Conservation (phyloP, 305 asterid genomes). For the Solanum hybrid region DNA sequence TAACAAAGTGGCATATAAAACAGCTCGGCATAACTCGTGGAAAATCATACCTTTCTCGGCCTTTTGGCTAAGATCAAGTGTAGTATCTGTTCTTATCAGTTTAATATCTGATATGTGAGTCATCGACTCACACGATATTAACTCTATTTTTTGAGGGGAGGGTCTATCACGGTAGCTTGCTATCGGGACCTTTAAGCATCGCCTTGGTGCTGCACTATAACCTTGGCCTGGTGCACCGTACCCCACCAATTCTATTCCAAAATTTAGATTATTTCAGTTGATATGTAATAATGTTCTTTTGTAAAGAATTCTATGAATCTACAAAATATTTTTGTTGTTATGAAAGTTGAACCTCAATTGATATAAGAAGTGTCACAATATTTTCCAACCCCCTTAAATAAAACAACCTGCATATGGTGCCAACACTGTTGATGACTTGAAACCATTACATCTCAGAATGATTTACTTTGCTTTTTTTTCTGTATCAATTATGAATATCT, state of each 20-base stretch:
- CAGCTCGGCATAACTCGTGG: fast-evolving
- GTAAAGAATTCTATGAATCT: too few relatives aligned
- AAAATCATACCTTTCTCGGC: slow-evolving; percentile 43
- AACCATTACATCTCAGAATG: too few relatives aligned
- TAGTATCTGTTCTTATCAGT: neutral
- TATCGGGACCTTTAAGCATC: neutral
- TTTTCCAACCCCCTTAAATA: too few relatives aligned
- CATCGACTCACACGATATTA: neutral
- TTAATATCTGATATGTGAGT: neutral
- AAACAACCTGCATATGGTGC: too few relatives aligned
- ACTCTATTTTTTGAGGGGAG: neutral
- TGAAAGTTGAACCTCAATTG: too few relatives aligned
- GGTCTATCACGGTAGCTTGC: neutral
- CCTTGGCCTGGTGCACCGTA: neutral
- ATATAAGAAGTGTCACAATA: too few relatives aligned
- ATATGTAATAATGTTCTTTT: too few relatives aligned
- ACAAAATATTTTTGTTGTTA: too few relatives aligned
- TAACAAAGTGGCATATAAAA: neutral
- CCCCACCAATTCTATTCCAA: neutral
- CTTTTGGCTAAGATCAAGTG: slow-evolving; percentile 25
- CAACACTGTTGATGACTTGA: too few relatives aligned
- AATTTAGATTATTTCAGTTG: too few relatives aligned
- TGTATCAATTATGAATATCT: too few relatives aligned
- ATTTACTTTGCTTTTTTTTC: too few relatives aligned
- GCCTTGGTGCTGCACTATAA: neutral